A percentile compares a stretch with the other conserved stretches of the same genome.
phyloP scores from a whole-genome alignment of 768 basidiomycete species.

The Pulveroboletus ravenelii region DNA sequence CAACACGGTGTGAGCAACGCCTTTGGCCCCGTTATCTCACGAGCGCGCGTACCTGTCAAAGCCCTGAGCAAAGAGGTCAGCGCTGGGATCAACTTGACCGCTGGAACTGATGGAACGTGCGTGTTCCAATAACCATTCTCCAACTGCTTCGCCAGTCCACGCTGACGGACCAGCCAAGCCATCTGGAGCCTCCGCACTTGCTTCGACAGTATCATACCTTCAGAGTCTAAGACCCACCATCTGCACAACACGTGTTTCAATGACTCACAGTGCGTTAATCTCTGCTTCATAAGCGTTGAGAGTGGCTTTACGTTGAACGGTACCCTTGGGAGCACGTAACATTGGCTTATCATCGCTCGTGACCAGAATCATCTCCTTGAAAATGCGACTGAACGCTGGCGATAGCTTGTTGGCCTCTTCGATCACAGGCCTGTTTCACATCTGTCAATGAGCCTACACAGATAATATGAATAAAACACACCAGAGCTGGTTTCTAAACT shows the following conservation, averaged over 20 bases:
- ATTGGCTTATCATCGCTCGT: slow-evolving; percentile 40
- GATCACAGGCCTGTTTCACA: slow-evolving; percentile 31
- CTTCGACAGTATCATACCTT: slow-evolving; percentile 34
- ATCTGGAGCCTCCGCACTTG: slow-evolving; percentile 15
- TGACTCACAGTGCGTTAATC: slow-evolving; percentile 42
- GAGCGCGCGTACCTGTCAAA: slow-evolving; percentile 32
- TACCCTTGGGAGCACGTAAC: slow-evolving; percentile 42
- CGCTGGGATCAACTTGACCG: slow-evolving; percentile 1
- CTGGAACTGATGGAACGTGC: slow-evolving; percentile 10
- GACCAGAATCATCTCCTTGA: slow-evolving; percentile 52
- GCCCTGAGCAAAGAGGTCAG: slow-evolving; percentile 32
- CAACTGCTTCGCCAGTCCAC: slow-evolving; percentile 22
- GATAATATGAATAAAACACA: neutral
- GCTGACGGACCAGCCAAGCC: slow-evolving; percentile 20
- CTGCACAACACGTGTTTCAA: neutral
- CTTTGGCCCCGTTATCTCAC: neutral
- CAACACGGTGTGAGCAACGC: neutral
- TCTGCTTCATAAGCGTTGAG: slow-evolving; percentile 39
- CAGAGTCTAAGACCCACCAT: neutral
- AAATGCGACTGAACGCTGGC: slow-evolving; percentile 42
- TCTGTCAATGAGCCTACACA: neutral
- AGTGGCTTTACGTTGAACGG: slow-evolving; percentile 38
- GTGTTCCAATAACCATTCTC: slow-evolving; percentile 28
- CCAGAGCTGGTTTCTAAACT: slow-evolving; percentile 32
- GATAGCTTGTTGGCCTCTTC: slow-evolving; percentile 42